Conservation (phyloP, 1,139 yeast species). For the Nadsonia starkeyi-henricii region DNA sequence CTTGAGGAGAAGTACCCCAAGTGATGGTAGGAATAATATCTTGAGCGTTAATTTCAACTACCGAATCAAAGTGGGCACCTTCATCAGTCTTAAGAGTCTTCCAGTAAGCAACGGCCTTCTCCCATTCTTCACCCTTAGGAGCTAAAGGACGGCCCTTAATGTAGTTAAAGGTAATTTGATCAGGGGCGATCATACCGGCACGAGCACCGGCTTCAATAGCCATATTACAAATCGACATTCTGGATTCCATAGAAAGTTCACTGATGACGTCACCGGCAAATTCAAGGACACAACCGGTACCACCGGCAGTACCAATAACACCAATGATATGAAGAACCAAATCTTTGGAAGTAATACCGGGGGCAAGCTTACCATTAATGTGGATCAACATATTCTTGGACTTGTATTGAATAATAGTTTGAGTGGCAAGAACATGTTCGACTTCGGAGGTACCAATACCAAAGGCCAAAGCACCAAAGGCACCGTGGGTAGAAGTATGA, state of each 20-base stretch:
- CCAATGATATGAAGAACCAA: conserved; percentile 89
- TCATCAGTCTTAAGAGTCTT: conserved; percentile 71
- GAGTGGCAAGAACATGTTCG: conserved; percentile 96
- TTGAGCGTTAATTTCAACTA: conserved; percentile 63
- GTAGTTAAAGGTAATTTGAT: conserved; percentile 73
- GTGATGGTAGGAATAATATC: conserved; percentile 93
- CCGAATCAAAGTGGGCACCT: conserved; percentile 79
- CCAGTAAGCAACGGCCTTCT: conserved; percentile 87
- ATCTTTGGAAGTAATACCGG: conserved; percentile 93
- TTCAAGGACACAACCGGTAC: conserved; percentile 93
- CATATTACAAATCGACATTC: conserved; percentile 99
- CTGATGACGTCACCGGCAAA: conserved; percentile 93
- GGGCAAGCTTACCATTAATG: conserved; percentile 67
- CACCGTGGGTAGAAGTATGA: conserved; percentile 97
- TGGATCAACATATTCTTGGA: conserved; percentile 88
- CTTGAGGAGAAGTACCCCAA: conserved; percentile 99
- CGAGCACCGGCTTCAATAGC: conserved; percentile 98
- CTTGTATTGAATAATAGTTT: conserved; percentile 85
- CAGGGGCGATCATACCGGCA: conserved; percentile 98
- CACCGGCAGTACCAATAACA: conserved; percentile 97
- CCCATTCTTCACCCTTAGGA: conserved; percentile 90
- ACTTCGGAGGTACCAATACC: conserved; percentile 99
- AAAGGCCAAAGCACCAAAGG: conserved; percentile 94
- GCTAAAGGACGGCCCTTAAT: conserved; percentile 89
- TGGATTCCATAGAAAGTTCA: conserved; percentile 88